These are phyloP conservation scores for Massarina eburnea DNA, from an alignment of 2,329 filamentous ascomycete genomes.

Conservation along the genomic window DNA sequence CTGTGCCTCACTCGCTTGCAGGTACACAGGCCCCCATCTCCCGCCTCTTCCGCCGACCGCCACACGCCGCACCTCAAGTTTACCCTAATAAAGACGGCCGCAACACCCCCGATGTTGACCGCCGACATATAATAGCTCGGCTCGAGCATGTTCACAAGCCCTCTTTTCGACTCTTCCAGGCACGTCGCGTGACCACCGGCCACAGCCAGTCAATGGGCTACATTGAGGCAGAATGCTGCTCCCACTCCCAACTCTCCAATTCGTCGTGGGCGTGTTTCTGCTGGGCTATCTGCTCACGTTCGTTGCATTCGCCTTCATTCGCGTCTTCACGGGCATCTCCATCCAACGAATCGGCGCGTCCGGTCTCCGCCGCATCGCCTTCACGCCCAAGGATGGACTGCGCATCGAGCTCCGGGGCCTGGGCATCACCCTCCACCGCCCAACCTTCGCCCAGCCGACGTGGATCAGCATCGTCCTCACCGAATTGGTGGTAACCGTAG, in stretches of 20 bases:
- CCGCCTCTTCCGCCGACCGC: no score
- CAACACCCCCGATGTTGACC: not conserved
- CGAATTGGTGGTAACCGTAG: conserved; percentile 81
- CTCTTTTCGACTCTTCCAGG: conserved; percentile 16
- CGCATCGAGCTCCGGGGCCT: conserved; percentile 87
- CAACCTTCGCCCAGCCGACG: conserved; percentile 95
- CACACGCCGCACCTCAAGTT: no score
- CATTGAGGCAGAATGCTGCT: conserved; percentile 17
- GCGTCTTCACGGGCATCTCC: conserved; percentile 89
- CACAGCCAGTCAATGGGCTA: conserved; percentile 23
- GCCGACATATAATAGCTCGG: conserved; percentile 1
- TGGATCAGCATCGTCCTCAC: conserved; percentile 90
- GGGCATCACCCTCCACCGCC: conserved; percentile 84
- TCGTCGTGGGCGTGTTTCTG: conserved; percentile 81
- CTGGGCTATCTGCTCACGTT: conserved; percentile 90
- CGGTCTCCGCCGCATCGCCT: conserved; percentile 86
- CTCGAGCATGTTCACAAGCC: conserved; percentile 31
- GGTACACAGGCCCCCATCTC: no score
- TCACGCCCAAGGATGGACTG: conserved; percentile 84
- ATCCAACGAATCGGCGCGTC: conserved; percentile 95
- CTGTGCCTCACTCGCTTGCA: no score
- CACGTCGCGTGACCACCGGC: conserved; percentile 33
- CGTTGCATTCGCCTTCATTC: conserved; percentile 87
- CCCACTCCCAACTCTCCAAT: conserved; percentile 56
- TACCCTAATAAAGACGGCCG: no score